phyloP scores from a whole-genome alignment of 2,329 filamentous ascomycete genomes.

The Simplicillium sp. region DNA sequence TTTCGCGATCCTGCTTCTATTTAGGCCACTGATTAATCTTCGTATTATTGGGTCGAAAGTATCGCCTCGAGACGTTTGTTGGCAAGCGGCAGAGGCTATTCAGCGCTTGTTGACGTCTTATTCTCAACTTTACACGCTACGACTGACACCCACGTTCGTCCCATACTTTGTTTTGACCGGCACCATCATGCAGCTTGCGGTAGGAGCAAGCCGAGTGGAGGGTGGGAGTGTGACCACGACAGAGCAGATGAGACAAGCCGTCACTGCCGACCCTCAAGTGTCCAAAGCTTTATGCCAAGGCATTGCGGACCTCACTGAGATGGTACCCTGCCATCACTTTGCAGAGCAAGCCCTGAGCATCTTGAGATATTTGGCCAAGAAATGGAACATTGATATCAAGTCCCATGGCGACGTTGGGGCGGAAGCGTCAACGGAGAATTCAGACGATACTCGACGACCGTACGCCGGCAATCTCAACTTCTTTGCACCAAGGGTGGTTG shows the following conservation, averaged over 20 bases:
- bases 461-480: conserved; percentile 46
- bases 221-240: conserved; percentile 9
- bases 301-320: conserved; percentile 48
- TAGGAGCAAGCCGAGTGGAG: conserved; percentile 28
- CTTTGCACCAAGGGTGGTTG: conserved; percentile 39
- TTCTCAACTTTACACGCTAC: conserved; percentile 47
- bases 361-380: conserved; percentile 44
- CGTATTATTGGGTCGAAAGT: conserved; percentile 54
- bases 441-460: conserved; percentile 33
- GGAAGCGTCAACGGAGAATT: conserved; percentile 21
- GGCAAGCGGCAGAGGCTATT: conserved; percentile 50
- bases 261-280: conserved; percentile 27
- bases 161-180: conserved; percentile 54
- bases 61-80: conserved; percentile 56
- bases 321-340: conserved; percentile 52
- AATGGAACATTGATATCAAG: conserved; percentile 47
- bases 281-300: conserved; percentile 39
- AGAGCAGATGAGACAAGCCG: conserved; percentile 21
- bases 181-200: conserved; percentile 50
- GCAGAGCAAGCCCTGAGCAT: conserved; percentile 53
- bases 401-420: conserved; percentile 25
- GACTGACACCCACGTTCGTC: conserved; percentile 50
- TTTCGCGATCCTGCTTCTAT: conserved; percentile 62
- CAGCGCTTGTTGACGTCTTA: conserved; percentile 47
- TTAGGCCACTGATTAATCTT: conserved; percentile 60